Conservation (phyloP, 2,329 filamentous ascomycete species). For the Pseudogymnoascus sp. region DNA sequence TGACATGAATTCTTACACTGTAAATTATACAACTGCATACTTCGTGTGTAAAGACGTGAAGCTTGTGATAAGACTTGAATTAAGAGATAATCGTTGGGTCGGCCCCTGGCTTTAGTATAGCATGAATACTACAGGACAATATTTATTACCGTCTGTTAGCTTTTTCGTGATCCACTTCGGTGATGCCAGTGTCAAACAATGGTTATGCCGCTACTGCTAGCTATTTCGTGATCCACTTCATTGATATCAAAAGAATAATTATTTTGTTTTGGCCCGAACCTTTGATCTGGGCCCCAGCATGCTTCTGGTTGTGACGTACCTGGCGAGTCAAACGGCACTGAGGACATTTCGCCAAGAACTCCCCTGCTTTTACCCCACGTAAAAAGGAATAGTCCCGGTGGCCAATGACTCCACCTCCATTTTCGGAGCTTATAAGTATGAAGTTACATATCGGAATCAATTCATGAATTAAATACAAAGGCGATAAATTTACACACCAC, state of each 20-base stretch:
- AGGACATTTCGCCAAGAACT: constrained; percentile 4
- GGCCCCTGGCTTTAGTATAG: not conserved
- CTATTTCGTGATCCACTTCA: not conserved
- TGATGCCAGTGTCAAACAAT: not conserved
- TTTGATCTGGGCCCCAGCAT: not conserved
- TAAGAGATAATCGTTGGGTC: not conserved
- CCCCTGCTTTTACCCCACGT: constrained; percentile 9
- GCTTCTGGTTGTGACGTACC: not conserved
- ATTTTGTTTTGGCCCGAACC: not conserved
- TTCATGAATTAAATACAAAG: constrained; percentile 8
- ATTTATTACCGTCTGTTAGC: not conserved
- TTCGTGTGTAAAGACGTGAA: not conserved
- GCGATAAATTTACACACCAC: constrained; percentile 1
- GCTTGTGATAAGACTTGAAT: not conserved
- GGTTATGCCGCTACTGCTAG: not conserved
- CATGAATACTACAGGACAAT: constrained; percentile 1
- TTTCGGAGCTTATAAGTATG: constrained; percentile 9
- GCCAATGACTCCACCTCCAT: constrained; percentile 9
- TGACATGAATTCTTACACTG: constrained; percentile 10
- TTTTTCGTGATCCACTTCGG: not conserved
- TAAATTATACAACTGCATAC: not conserved
- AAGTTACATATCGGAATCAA: not conserved
- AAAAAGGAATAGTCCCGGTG: constrained; percentile 7
- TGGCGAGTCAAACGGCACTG: not conserved
- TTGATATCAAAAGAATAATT: not conserved